Percentiles rank a stretch among this genome's conserved stretches.
phyloP scores from a whole-genome alignment of 2,329 filamentous ascomycete species.

The Fusarium sp. region DNA sequence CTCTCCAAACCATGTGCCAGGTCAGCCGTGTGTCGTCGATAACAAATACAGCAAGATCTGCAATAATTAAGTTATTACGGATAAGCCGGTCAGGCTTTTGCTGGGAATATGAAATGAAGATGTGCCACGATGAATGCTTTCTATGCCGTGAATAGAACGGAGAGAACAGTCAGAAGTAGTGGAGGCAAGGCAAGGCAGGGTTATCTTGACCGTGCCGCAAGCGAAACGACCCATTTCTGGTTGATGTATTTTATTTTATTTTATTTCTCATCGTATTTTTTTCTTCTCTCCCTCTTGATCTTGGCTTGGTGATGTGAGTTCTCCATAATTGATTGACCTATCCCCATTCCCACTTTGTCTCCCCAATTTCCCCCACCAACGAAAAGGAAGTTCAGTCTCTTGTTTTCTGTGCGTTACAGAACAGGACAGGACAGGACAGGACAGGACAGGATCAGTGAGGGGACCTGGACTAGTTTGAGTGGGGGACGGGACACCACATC shows the following conservation, averaged over 20 bases:
- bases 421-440: neutral
- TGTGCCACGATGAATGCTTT: neutral
- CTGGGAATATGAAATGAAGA: neutral
- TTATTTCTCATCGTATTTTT: neutral
- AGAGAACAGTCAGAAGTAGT: conserved; percentile 3
- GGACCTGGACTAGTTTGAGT: neutral
- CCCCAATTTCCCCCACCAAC: conserved; percentile 16
- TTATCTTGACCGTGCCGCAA: conserved; percentile 29
- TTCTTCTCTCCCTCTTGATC: neutral
- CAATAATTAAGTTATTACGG: neutral
- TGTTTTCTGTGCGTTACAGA: neutral
- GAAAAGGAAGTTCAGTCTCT: neutral
- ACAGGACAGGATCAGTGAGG: neutral
- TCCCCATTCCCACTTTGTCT: conserved; percentile 1
- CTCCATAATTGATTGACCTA: conserved; percentile 21
- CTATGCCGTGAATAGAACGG: neutral
- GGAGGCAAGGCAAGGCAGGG: conserved; percentile 9
- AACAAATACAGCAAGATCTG: conserved; percentile 2
- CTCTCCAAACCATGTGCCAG: conserved; percentile 23
- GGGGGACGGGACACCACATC: conserved; percentile 3
- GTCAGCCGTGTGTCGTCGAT: neutral
- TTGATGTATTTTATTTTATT: neutral
- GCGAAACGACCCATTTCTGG: conserved; percentile 13
- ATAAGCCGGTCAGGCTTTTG: neutral
- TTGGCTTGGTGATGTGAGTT: conserved; percentile 3